Conservation (phyloP, 129 eudicot species). For the Flaveria bidentis region DNA sequence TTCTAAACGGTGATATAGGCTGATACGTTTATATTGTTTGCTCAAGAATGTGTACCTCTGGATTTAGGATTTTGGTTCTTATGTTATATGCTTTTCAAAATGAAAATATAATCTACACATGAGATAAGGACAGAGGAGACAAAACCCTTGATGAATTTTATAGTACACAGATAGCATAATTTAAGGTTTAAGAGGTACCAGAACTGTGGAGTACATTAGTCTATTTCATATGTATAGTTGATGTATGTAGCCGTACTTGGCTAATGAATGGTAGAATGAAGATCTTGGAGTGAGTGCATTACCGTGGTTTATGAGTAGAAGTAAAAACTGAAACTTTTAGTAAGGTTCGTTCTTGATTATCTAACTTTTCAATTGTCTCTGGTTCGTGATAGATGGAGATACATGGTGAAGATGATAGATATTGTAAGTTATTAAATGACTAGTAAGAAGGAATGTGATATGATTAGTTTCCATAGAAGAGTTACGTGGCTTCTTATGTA, state of each 20-base stretch:
- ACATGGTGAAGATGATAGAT: not conserved
- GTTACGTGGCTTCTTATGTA: not conserved
- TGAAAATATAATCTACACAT: not conserved
- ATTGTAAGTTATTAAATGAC: constrained; percentile 3
- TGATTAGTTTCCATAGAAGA: not conserved
- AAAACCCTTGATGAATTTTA: not conserved
- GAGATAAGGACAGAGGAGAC: not conserved
- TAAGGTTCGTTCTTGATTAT: constrained; percentile 15
- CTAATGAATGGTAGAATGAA: not conserved
- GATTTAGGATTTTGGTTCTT: not conserved
- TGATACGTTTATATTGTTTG: not conserved
- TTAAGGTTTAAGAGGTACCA: not conserved
- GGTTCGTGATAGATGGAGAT: constrained; percentile 15
- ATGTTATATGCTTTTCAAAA: not conserved
- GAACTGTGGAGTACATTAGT: not conserved
- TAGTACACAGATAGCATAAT: not conserved
- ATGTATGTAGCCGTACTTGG: constrained; percentile 10
- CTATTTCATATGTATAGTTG: constrained; percentile 6
- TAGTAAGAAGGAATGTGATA: constrained; percentile 7
- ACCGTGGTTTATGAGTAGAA: constrained; percentile 12
- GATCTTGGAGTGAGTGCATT: not conserved
- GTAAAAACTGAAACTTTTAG: not conserved
- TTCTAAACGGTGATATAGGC: not conserved
- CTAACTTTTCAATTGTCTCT: not conserved
- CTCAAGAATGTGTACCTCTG: not conserved